Evolutionary conservation across 139 green algal genomes (phyloP).

Genomic region (Coccomyxa sp.): DNA sequence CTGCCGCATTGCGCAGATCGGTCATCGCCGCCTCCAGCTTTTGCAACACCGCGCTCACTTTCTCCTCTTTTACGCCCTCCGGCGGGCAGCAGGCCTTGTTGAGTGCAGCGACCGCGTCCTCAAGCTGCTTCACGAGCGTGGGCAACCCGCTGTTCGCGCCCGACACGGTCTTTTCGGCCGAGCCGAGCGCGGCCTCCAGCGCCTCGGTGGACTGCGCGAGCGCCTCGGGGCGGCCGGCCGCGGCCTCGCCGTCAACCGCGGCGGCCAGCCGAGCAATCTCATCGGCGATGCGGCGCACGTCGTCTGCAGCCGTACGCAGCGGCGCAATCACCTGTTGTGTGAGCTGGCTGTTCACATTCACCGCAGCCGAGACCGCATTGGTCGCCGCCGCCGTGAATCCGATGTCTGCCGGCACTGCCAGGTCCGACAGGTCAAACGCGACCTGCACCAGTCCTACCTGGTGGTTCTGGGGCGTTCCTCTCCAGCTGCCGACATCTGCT

Average conservation of each 20-base stretch:
- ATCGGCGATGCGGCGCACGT: not conserved
- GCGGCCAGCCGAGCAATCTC: not conserved
- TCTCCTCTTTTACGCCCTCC: not conserved
- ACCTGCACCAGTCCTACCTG: not conserved
- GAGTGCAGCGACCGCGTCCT: not conserved
- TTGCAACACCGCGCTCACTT: not conserved
- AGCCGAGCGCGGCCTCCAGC: not conserved
- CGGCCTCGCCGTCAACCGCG: not conserved
- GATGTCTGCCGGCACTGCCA: constrained; percentile 1
- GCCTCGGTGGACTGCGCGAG: not conserved
- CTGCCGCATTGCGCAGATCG: not conserved
- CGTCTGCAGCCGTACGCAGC: constrained; percentile 6
- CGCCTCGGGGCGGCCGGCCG: not conserved
- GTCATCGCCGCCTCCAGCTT: not conserved
- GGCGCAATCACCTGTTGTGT: not conserved
- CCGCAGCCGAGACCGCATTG: constrained; percentile 10
- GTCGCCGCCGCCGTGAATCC: constrained; percentile 10
- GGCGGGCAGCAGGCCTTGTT: not conserved
- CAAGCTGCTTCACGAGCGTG: not conserved
- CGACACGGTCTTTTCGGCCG: not conserved
- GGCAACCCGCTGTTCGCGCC: not conserved
- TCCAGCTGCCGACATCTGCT: no score
- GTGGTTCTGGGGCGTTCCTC: not conserved
- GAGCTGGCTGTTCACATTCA: constrained; percentile 17
- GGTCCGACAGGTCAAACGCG: no score